Base-by-base conservation (phyloP, 306 rosid genomes). In the Cucurbita moschata region DNA sequence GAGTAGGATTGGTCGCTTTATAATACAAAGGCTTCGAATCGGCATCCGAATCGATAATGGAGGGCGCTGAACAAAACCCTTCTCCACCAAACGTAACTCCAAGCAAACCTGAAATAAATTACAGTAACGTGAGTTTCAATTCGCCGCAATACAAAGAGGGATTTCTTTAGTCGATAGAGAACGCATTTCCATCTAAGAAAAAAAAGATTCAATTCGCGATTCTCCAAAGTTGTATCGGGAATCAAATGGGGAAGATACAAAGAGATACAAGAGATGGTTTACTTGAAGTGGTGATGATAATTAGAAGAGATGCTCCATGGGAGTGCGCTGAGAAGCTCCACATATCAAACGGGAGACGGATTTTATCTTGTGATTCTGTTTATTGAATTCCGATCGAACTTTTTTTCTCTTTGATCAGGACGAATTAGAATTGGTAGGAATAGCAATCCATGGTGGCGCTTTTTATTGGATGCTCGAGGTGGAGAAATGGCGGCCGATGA, bases 31-130 rank as follows among this genome's bases (percentile, higher is more conserved):
- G 85, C 39, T 80, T 85, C 10, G 86, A 78, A 65, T 84, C 54
- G 7, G 80, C 75, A 76, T 73, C 84, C 12, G 67, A 59, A 70
- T 76, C 52, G 15, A 87, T 39, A 15, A 74, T 35, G 5, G 97
- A 85, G 67, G 92, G 81, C 51, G 86, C 85, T 80, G 95, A 87
- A 85, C 99, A 94, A 83, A 89, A 80, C 55, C 91, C 96, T 59
- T 87, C 87, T 23, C 80, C 83, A 39, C 80, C 50, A 44, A 70
- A 82, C 0, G 82, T 85, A 80, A 81, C 60, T 23, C 76, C 64
- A 60, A 86, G 73, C 72, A 87, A 80, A 35, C 86, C 97, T 94
- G 88, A 75, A 76, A 83, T 59, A 18, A 37, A 72, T 30, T 15
- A 4, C 47, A 19, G 62, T n/a, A 73, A 73, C 16, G 35, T 7